A percentile compares a stretch with the other conserved stretches of the same genome.
Conservation (phyloP, 164 flowering plant species). For the Vitis cinerea region DNA sequence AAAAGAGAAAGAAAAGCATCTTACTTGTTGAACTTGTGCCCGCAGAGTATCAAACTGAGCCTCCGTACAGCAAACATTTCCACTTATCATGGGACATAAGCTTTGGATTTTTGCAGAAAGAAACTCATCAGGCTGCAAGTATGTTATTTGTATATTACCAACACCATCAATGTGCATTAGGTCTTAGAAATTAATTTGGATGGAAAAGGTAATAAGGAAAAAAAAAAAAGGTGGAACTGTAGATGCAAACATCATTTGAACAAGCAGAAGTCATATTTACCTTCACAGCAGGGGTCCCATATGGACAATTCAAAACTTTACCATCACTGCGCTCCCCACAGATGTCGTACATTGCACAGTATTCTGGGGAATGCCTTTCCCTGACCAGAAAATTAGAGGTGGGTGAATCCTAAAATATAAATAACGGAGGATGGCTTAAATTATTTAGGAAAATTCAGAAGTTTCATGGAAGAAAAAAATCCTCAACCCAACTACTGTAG, state of each 20-base stretch:
- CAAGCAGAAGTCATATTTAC: constrained; percentile 28
- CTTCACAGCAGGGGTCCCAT: constrained; percentile 73
- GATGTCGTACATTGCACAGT: constrained; percentile 92
- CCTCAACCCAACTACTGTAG: background rate
- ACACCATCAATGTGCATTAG: too few relatives aligned
- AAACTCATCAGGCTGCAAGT: constrained; percentile 73
- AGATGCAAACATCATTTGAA: background rate
- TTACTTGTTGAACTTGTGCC: constrained; percentile 92
- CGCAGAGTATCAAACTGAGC: constrained; percentile 79
- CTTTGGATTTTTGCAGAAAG: constrained; percentile 90
- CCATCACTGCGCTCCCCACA: constrained; percentile 93
- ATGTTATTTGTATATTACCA: too few relatives aligned
- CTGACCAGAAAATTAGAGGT: constrained; percentile 26
- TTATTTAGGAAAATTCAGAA: background rate
- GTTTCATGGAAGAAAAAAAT: background rate
- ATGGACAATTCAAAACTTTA: constrained; percentile 86
- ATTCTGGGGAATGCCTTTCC: constrained; percentile 58
- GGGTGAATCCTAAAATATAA: constrained; percentile 1
- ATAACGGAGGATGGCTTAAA: background rate
- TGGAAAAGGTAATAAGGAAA: background rate
- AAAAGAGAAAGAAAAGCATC: constrained; percentile 3
- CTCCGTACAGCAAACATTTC: constrained; percentile 95
- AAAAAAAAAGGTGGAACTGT: background rate
- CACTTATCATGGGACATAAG: constrained; percentile 87
- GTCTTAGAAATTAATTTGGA: background rate